Conservation (phyloP, 1,139 yeast genomes). For the Nakaseomyces kungkrabaensis region DNA sequence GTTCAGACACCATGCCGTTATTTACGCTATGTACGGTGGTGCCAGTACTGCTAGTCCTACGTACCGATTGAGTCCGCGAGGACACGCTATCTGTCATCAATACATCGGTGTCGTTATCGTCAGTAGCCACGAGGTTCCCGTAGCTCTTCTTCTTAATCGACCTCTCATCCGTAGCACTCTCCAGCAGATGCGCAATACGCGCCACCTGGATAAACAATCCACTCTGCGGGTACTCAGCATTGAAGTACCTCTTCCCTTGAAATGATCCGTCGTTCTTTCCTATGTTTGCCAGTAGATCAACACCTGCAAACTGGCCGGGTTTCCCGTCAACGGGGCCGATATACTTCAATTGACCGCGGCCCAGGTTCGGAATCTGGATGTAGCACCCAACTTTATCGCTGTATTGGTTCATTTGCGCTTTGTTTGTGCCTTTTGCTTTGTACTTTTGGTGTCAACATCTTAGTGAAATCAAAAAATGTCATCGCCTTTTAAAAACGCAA, state of each 20-base stretch:
- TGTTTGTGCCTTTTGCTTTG: no score
- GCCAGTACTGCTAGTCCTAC: slow-evolving; percentile 10
- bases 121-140: not conserved
- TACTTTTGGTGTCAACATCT: no score
- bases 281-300: slow-evolving; percentile 58
- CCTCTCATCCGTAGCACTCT: slow-evolving; percentile 7
- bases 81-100: not conserved
- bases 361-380: slow-evolving; percentile 30
- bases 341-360: slow-evolving; percentile 55
- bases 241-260: slow-evolving; percentile 53
- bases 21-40: slow-evolving; percentile 4
- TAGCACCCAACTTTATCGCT: slow-evolving; percentile 24
- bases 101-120: not conserved
- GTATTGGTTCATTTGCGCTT: slow-evolving; percentile 12
- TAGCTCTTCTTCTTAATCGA: not conserved
- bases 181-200: slow-evolving; percentile 36
- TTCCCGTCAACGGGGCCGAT: slow-evolving; percentile 70
- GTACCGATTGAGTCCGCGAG: not conserved
- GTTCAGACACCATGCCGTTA: slow-evolving; percentile 4
- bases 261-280: slow-evolving; percentile 79
- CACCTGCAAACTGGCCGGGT: slow-evolving; percentile 76
- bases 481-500: no score
- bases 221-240: slow-evolving; percentile 49
- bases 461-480: no score
- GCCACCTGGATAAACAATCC: slow-evolving; percentile 71